A percentile compares a stretch with the other conserved stretches of the same genome.
Conservation (phyloP, 2,329 filamentous ascomycete genomes). For the Nothopassalora personata region DNA sequence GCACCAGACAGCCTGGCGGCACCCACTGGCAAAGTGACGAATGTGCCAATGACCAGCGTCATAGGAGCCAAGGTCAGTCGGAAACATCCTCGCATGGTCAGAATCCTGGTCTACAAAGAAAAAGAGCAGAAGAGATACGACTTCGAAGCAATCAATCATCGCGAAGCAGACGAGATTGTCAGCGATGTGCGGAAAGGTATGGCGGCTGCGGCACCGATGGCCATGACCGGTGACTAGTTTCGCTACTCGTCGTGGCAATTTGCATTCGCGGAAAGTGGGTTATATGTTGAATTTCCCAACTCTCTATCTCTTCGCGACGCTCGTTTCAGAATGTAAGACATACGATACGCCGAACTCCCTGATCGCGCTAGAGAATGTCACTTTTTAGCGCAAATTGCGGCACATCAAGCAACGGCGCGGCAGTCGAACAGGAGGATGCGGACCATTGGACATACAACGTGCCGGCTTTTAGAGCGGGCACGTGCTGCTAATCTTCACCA, state of each 20-base stretch:
- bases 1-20: conserved; percentile 30
- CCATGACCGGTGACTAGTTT: background rate
- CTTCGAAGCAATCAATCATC: conserved; percentile 68
- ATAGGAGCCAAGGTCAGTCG: conserved; percentile 76
- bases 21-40: conserved; percentile 61
- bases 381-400: background rate
- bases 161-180: conserved; percentile 74
- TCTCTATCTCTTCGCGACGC: background rate
- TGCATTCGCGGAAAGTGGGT: background rate
- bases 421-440: background rate
- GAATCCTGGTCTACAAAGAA: conserved; percentile 68
- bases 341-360: background rate
- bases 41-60: conserved; percentile 75
- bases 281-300: background rate
- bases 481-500: too few relatives aligned
- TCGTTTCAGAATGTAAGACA: background rate
- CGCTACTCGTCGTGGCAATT: background rate
- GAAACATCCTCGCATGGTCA: conserved; percentile 74
- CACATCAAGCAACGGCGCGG: background rate
- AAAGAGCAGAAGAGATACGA: conserved; percentile 77
- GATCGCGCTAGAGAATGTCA: conserved; percentile 1
- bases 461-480: background rate
- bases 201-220: conserved; percentile 13
- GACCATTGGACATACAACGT: background rate
- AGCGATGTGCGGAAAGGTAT: conserved; percentile 57